Conservation (phyloP, 2,329 filamentous ascomycete species). For the Sporothrix inflata region DNA sequence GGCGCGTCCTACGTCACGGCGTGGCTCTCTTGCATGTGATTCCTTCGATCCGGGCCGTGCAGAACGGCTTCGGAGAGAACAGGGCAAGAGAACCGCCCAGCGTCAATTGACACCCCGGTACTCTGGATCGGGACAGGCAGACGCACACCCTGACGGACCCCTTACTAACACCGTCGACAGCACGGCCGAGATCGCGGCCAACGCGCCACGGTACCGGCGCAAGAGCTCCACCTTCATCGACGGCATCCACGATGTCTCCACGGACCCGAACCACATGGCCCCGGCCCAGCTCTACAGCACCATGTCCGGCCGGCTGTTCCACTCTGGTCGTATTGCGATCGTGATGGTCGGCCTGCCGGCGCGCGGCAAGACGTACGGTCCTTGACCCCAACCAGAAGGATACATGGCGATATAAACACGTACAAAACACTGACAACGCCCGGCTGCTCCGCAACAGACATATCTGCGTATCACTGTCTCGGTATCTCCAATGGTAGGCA, state of each 20-base stretch:
- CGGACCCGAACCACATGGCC: constrained; percentile 74
- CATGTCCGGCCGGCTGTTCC: constrained; percentile 94
- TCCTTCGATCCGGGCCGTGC: neutral
- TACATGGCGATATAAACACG: neutral
- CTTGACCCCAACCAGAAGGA: neutral
- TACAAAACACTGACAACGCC: neutral
- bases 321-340: constrained; percentile 95
- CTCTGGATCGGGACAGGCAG: neutral
- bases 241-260: constrained; percentile 90
- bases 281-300: constrained; percentile 98
- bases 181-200: constrained; percentile 89
- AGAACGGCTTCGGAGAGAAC: neutral
- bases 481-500: constrained; percentile 83
- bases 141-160: neutral
- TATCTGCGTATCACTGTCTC: constrained; percentile 91
- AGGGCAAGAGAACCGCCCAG: neutral
- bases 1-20: constrained; percentile 7
- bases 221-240: constrained; percentile 96
- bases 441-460: constrained; percentile 57
- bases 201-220: constrained; percentile 84
- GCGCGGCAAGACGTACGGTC: constrained; percentile 83
- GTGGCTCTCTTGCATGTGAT: constrained; percentile 3
- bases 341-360: constrained; percentile 95
- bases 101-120: neutral
- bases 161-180: constrained; percentile 47